A percentile compares a stretch with the other conserved stretches of the same genome.
Conservation (phyloP, 2,329 filamentous ascomycete genomes). For the Ophidiomyces ophidiicola region DNA sequence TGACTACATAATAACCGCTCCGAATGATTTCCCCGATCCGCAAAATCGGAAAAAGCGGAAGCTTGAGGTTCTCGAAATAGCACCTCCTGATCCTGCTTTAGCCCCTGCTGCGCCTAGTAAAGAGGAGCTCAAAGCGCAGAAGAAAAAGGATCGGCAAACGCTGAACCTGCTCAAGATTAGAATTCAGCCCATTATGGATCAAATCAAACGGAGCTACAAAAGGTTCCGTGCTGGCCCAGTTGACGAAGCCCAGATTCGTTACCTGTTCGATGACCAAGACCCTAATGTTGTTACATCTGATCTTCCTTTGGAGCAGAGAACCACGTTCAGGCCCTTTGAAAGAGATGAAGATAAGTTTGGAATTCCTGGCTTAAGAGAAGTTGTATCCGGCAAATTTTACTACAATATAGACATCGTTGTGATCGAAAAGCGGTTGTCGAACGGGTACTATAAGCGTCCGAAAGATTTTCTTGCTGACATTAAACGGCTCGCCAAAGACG, state of each 20-base stretch:
- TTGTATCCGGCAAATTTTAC: conserved; percentile 67
- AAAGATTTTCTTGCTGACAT: conserved; percentile 85
- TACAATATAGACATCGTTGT: conserved; percentile 90
- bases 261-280: conserved; percentile 73
- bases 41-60: conserved; percentile 75
- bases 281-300: conserved; percentile 53
- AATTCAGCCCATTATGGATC: conserved; percentile 92
- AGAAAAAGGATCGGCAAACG: conserved; percentile 68
- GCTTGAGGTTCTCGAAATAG: conserved; percentile 63
- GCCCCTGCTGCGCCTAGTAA: conserved; percentile 53
- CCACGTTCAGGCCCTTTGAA: conserved; percentile 61
- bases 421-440: conserved; percentile 91
- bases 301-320: conserved; percentile 44
- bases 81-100: conserved; percentile 57
- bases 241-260: conserved; percentile 59
- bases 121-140: conserved; percentile 66
- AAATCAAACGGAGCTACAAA: conserved; percentile 80
- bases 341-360: conserved; percentile 69
- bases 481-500: conserved; percentile 70
- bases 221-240: conserved; percentile 76
- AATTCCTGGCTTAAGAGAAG: conserved; percentile 62
- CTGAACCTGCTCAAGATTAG: conserved; percentile 79
- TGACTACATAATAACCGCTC: conserved; percentile 64
- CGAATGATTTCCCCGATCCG: conserved; percentile 76
- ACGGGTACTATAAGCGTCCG: conserved; percentile 87